Base-by-base conservation (phyloP, 805 yeast species). In the Candida insectalens region DNA sequence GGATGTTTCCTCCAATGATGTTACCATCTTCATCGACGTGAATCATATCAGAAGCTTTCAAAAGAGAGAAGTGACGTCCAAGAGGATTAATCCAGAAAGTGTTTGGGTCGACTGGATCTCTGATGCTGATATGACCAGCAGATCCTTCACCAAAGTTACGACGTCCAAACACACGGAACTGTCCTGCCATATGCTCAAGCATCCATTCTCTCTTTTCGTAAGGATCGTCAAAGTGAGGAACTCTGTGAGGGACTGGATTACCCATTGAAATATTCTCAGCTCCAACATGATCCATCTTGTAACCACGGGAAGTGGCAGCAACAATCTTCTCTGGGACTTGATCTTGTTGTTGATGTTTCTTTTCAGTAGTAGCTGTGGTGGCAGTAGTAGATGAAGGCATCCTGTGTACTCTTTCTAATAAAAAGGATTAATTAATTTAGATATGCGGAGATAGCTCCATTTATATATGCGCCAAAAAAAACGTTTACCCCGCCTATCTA, bases 1-100 rank as follows among this genome's bases (percentile, higher is more conserved):
- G 39, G 40, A 66, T 64, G 27, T 44, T 44, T 32, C 82, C 83
- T 21, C 79, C 83, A 37, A 78, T 63, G 27, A 77, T 63, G 35
- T 74, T 68, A 22, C 83, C 84, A 29, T 72, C 62, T 47, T 70
- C 74, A 49, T 77, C 81, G 17, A 70, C 71, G 15, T 71, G 74
- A 5, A 77, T 80, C 68, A 77, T 63, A 44, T 77, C 83, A 14
- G 71, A 60, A 19, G 75, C 81, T 43, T 62, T 70, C 50, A 77
- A 57, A 29, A 70, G 50, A 15, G 71, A 65, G 53, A 81, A 84
- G 55, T 84, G 95, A 43, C 66, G 69, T n/a, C 81, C 89, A 42
- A 84, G 61, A 4, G 95, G 95, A 57, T 84, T 84, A 53, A 84
- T 82, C 95, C 95, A 84, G 54, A 84, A 84, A 3, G 89, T 81